phyloP scores from a whole-genome alignment of 352 stramenopile genomes.

The Phytophthora megakarya region DNA sequence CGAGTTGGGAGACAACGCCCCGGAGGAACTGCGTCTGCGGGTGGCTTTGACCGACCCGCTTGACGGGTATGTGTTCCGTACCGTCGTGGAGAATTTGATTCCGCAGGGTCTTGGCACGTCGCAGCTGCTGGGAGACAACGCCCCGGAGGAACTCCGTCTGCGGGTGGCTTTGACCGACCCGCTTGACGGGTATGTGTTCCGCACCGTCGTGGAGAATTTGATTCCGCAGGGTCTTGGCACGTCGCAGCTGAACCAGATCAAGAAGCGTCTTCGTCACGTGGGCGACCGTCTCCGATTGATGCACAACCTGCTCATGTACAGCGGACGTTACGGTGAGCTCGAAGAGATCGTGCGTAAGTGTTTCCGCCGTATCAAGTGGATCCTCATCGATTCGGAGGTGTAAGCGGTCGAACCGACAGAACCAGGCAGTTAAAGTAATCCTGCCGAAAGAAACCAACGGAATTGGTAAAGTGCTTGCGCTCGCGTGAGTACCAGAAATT shows the following conservation, averaged over 20 bases:
- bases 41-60: slow-evolving; percentile 75
- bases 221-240: slow-evolving; percentile 80
- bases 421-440: neutral
- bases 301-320: slow-evolving; percentile 92
- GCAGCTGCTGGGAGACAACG: slow-evolving; percentile 76
- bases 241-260: slow-evolving; percentile 87
- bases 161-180: slow-evolving; percentile 70
- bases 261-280: slow-evolving; percentile 87
- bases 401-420: slow-evolving; percentile 37
- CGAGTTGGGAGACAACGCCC: slow-evolving; percentile 64
- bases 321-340: slow-evolving; percentile 77
- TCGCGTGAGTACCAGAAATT: slow-evolving; percentile 13
- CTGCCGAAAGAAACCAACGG: neutral
- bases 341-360: slow-evolving; percentile 92
- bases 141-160: slow-evolving; percentile 67
- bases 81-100: slow-evolving; percentile 88
- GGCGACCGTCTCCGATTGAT: slow-evolving; percentile 87
- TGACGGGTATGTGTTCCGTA: slow-evolving; percentile 88
- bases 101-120: slow-evolving; percentile 76
- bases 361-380: slow-evolving; percentile 93
- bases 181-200: slow-evolving; percentile 88
- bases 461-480: neutral
- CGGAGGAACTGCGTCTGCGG: slow-evolving; percentile 67
- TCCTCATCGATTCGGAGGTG: slow-evolving; percentile 90
- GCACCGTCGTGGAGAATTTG: slow-evolving; percentile 87